Evolutionary conservation across 164 flowering plant genomes (phyloP).

Genomic region (Euptelea pleiosperma): DNA sequence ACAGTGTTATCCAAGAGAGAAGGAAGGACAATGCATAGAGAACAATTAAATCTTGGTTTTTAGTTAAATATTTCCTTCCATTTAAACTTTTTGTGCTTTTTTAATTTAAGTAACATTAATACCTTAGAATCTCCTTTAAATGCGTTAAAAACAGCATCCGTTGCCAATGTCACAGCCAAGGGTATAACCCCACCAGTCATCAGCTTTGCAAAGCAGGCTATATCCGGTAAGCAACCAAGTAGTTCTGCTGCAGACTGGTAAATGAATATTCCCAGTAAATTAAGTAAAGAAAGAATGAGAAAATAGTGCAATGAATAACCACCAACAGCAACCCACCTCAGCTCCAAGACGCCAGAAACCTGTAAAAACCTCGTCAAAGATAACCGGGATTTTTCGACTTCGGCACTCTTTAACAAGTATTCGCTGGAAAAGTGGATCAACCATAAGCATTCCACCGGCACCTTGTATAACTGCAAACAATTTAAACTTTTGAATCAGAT

Average conservation of each 20-base stretch:
- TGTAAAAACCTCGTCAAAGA: slow-evolving; percentile 94
- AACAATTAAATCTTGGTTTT: background rate
- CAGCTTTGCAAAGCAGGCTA: slow-evolving; percentile 87
- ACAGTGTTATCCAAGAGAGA: too few relatives aligned
- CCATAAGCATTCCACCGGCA: slow-evolving; percentile 96
- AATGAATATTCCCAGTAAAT: slow-evolving; percentile 5
- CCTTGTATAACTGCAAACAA: slow-evolving; percentile 68
- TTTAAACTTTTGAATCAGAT: background rate
- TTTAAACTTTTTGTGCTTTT: background rate
- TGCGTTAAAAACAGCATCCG: slow-evolving; percentile 65
- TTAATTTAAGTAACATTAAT: slow-evolving; percentile 1
- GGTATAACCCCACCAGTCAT: slow-evolving; percentile 94
- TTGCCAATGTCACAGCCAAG: slow-evolving; percentile 83
- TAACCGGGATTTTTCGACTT: slow-evolving; percentile 63
- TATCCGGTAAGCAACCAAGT: slow-evolving; percentile 77
- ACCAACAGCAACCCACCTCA: slow-evolving; percentile 51
- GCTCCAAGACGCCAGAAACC: slow-evolving; percentile 97
- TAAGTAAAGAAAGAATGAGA: slow-evolving; percentile 9
- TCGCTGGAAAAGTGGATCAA: slow-evolving; percentile 95
- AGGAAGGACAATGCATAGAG: too few relatives aligned
- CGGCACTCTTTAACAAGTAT: slow-evolving; percentile 78
- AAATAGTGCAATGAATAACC: slow-evolving; percentile 3
- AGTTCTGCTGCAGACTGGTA: slow-evolving; percentile 78
- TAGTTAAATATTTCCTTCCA: background rate
- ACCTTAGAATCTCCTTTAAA: slow-evolving; percentile 94